Conservation (phyloP, 139 green algal genomes). For the Ettlia oleoabundans region DNA sequence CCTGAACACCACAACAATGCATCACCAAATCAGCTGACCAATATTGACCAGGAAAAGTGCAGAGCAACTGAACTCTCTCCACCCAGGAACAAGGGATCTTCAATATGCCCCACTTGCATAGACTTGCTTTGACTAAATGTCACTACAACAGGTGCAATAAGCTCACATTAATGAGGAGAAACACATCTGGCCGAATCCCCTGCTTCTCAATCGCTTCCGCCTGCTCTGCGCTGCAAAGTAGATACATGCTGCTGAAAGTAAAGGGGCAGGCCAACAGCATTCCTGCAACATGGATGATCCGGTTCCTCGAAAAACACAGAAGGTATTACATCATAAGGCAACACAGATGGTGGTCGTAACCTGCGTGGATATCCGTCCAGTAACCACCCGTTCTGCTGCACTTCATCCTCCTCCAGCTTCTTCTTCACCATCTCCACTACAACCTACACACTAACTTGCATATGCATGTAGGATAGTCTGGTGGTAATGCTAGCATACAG, state of each 20-base stretch:
- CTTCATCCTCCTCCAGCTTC: constrained; percentile 63
- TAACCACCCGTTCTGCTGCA: constrained; percentile 86
- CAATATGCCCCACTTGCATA: too few species aligned
- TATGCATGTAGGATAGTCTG: not conserved
- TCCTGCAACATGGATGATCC: too few species aligned
- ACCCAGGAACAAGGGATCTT: too few species aligned
- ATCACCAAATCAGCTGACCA: too few species aligned
- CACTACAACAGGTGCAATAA: not conserved
- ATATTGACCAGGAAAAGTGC: too few species aligned
- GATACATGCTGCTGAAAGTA: not conserved
- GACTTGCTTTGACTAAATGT: too few species aligned
- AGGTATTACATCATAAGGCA: too few species aligned
- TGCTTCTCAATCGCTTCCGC: constrained; percentile 92
- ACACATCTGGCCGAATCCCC: constrained; percentile 93
- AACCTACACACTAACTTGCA: constrained; percentile 31
- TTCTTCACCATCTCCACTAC: constrained; percentile 94
- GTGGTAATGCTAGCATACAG: too few species aligned
- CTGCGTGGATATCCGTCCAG: constrained; percentile 97
- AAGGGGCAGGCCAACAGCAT: not conserved
- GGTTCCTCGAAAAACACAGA: not conserved
- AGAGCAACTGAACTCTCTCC: too few species aligned
- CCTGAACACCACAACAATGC: constrained; percentile 54
- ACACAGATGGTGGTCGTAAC: too few species aligned
- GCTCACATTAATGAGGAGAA: constrained; percentile 91
- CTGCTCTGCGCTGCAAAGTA: constrained; percentile 67